Percentiles rank a stretch among this genome's conserved stretches.
These are phyloP conservation scores for Camelina hispida DNA, from an alignment of 345 rosid genomes.

Conservation along the genomic window DNA sequence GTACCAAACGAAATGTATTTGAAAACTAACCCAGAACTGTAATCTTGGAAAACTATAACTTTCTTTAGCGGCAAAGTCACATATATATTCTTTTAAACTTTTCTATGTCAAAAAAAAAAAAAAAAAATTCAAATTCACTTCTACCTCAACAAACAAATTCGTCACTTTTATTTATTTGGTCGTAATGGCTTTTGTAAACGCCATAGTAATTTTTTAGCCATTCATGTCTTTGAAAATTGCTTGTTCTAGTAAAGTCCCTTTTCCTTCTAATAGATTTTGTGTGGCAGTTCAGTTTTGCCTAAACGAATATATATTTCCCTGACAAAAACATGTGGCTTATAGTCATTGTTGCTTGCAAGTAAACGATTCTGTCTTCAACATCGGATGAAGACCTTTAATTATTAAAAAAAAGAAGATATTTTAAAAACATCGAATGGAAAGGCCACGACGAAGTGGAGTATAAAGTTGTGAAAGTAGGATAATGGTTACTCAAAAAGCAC, in stretches of 20 bases:
- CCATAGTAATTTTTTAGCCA: neutral
- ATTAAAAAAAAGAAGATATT: neutral
- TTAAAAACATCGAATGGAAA: neutral
- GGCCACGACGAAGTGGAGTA: conserved; percentile 6
- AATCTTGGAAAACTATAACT: neutral
- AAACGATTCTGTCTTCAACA: neutral
- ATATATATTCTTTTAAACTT: neutral
- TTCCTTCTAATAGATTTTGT: neutral
- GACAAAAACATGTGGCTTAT: neutral
- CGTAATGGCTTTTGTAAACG: neutral
- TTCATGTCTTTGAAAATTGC: neutral
- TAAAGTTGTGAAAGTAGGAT: neutral
- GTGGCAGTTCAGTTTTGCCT: neutral
- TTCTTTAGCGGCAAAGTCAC: neutral
- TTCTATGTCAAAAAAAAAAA: neutral
- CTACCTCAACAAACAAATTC: neutral
- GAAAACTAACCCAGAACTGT: neutral
- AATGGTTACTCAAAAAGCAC: neutral
- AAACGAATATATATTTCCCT: neutral
- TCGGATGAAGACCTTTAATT: neutral
- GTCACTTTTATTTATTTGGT: neutral
- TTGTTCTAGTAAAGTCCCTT: neutral
- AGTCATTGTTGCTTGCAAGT: neutral
- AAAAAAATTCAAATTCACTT: neutral
- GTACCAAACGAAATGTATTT: neutral